Conservation (phyloP, 139 green algal species). For the Desmodesmus armatus region DNA sequence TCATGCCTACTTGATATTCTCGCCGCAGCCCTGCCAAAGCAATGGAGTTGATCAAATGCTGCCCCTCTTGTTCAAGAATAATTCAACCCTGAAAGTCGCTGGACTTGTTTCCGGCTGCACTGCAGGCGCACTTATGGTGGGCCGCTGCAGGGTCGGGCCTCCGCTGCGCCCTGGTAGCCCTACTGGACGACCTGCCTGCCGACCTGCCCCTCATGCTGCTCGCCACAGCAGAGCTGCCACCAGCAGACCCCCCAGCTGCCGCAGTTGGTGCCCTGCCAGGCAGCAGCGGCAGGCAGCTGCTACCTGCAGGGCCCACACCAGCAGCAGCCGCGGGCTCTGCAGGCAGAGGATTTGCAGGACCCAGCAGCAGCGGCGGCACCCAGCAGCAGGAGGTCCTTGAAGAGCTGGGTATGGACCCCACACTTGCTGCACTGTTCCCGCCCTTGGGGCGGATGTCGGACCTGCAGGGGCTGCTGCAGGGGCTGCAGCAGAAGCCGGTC, state of each 20-base stretch:
- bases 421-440: slow-evolving; percentile 24
- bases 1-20: too few species aligned
- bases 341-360: too few species aligned
- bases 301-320: not conserved
- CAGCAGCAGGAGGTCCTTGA: slow-evolving; percentile 4
- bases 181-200: slow-evolving; percentile 87
- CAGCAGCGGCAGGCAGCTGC: slow-evolving; percentile 27
- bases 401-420: not conserved
- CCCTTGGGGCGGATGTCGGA: not conserved
- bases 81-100: not conserved
- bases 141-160: slow-evolving; percentile 74
- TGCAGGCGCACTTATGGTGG: slow-evolving; percentile 67
- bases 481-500: slow-evolving; percentile 6
- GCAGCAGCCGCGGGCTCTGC: not conserved
- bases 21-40: too few species aligned
- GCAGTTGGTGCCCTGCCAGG: too few species aligned
- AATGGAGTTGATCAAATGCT: too few species aligned
- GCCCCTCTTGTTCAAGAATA: not conserved
- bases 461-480: not conserved
- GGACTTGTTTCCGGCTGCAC: too few species aligned
- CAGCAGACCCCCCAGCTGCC: slow-evolving; percentile 1
- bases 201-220: slow-evolving; percentile 91
- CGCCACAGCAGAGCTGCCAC: slow-evolving; percentile 74
- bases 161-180: slow-evolving; percentile 79
- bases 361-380: too few species aligned